Conservation (phyloP, 352 stramenopile species). For the Pythium utonaiense region DNA sequence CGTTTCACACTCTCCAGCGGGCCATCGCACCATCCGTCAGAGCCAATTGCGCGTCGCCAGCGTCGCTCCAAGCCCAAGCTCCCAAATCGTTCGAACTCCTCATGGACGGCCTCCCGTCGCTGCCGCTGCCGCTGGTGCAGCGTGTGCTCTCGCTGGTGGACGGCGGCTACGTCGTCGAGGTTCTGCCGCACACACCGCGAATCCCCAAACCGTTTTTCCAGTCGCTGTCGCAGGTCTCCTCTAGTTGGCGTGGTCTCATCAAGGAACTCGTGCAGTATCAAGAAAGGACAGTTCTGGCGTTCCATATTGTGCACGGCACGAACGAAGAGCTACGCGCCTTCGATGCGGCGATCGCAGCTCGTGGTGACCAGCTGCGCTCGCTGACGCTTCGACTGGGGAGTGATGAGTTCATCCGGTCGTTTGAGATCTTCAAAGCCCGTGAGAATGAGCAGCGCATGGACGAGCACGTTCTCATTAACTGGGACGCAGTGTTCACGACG, state of each 20-base stretch:
- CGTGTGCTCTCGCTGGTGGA: conserved; percentile 16
- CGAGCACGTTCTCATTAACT: conserved; percentile 19
- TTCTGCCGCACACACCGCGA: conserved; percentile 8
- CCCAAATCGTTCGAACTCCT: neutral
- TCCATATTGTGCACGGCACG: conserved; percentile 4
- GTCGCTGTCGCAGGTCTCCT: conserved; percentile 7
- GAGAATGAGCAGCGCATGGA: conserved; percentile 17
- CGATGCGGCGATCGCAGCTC: neutral
- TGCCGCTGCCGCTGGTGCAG: conserved; percentile 20
- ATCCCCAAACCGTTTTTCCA: conserved; percentile 14
- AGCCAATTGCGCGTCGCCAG: neutral
- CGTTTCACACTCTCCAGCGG: neutral
- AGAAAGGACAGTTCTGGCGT: neutral
- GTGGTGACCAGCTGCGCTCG: conserved; percentile 6
- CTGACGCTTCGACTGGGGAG: conserved; percentile 13
- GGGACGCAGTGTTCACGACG: conserved; percentile 12
- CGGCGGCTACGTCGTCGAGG: conserved; percentile 19
- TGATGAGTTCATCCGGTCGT: conserved; percentile 20
- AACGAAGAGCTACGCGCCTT: conserved; percentile 5
- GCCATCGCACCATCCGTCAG: neutral
- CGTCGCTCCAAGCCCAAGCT: neutral
- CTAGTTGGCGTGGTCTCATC: conserved; percentile 6
- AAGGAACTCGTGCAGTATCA: conserved; percentile 5
- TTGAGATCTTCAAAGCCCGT: conserved; percentile 23
- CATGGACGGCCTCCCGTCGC: conserved; percentile 16